phyloP scores from a whole-genome alignment of 2,329 filamentous ascomycete species.

The Botrytis sinoallii region DNA sequence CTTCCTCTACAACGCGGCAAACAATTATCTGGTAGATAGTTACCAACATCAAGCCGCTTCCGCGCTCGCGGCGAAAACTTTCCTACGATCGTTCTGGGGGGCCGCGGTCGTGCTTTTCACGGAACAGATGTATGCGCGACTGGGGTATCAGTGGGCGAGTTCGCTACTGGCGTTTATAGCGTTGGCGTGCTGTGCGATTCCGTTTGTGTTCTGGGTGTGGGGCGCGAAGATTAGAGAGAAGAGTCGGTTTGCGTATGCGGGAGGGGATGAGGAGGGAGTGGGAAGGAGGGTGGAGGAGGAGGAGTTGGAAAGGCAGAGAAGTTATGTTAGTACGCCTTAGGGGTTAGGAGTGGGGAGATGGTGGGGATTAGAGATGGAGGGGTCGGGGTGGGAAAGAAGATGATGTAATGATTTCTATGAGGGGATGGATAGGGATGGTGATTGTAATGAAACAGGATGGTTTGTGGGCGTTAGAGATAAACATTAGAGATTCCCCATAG shows the following conservation, averaged over 20 bases:
- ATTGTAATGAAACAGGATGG: neutral
- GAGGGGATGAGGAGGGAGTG: conserved; percentile 48
- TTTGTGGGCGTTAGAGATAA: neutral
- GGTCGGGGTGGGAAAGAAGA: no score
- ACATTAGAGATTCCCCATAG: neutral
- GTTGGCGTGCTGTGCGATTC: conserved; percentile 76
- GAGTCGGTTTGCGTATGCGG: conserved; percentile 72
- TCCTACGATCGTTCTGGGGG: conserved; percentile 76
- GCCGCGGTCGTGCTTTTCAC: conserved; percentile 76
- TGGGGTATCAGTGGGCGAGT: conserved; percentile 74
- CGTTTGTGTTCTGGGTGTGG: conserved; percentile 76
- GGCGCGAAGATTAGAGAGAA: conserved; percentile 67
- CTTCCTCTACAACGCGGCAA: conserved; percentile 60
- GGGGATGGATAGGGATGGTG: neutral
- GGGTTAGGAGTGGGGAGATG: neutral
- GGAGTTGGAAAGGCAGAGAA: conserved; percentile 30
- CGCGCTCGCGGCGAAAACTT: conserved; percentile 78
- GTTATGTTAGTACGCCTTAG: conserved; percentile 33
- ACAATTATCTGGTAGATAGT: conserved; percentile 59
- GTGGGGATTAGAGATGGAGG: fast-evolving
- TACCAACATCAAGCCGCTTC: conserved; percentile 76
- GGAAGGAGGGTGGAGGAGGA: conserved; percentile 21
- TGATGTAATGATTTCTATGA: neutral
- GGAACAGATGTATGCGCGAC: conserved; percentile 70
- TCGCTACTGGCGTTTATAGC: conserved; percentile 70